Evolutionary conservation across 2,329 filamentous ascomycete genomes (phyloP).

Genomic region (Coniochaeta sp.): DNA sequence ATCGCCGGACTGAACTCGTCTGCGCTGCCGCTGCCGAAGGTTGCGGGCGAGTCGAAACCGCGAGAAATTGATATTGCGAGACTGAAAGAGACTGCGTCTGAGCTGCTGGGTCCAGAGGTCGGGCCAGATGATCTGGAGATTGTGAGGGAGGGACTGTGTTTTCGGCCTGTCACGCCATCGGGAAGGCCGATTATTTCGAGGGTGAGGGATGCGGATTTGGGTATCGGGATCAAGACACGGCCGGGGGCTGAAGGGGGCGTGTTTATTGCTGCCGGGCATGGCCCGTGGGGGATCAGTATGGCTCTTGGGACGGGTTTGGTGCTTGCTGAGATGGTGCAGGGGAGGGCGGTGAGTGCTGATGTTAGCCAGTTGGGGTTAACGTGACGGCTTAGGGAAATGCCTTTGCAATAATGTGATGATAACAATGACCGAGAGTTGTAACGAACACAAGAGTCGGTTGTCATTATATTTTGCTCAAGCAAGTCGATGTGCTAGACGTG

Average conservation of each 20-base stretch:
- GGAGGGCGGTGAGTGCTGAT: constrained; percentile 49
- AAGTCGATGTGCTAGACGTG: too few relatives aligned
- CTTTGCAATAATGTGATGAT: too few relatives aligned
- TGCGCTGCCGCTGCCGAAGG: constrained; percentile 48
- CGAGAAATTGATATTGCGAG: constrained; percentile 36
- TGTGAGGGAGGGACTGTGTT: constrained; percentile 61
- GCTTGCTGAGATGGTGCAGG: constrained; percentile 62
- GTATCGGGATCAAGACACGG: constrained; percentile 33
- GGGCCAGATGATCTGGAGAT: constrained; percentile 49
- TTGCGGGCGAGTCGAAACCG: constrained; percentile 42
- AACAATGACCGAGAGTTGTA: too few relatives aligned
- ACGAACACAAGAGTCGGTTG: too few relatives aligned
- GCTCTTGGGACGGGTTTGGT: constrained; percentile 63
- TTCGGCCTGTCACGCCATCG: constrained; percentile 58
- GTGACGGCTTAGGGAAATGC: not conserved
- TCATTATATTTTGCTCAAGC: too few relatives aligned
- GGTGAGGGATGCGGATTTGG: constrained; percentile 49
- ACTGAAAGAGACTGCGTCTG: constrained; percentile 39
- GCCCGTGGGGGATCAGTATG: constrained; percentile 65
- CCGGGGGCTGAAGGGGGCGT: constrained; percentile 49
- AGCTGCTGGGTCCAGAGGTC: constrained; percentile 33
- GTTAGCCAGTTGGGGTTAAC: constrained; percentile 37
- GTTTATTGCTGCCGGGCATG: constrained; percentile 65
- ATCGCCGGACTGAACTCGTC: constrained; percentile 64
- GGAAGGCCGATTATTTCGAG: constrained; percentile 57